phyloP scores from a whole-genome alignment of 352 stramenopile species.

The Phytophthora macrochlamydospora region DNA sequence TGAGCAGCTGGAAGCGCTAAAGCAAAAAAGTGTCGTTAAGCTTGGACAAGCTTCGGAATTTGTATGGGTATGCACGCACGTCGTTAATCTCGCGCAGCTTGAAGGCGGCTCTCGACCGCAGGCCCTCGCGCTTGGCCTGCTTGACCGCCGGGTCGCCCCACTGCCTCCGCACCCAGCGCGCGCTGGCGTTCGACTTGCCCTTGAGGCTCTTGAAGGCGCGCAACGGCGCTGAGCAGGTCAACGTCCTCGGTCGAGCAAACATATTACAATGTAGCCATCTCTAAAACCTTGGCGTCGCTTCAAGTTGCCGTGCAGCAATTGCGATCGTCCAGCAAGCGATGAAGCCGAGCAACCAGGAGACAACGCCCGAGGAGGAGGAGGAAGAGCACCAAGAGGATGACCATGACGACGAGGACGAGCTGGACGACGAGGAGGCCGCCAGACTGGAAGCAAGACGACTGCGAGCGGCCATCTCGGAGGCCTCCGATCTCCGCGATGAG shows the following conservation, averaged over 20 bases:
- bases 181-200: conserved; percentile 83
- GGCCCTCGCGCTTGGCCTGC: conserved; percentile 81
- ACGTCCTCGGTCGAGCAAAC: conserved; percentile 4
- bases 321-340: conserved; percentile 13
- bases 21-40: neutral
- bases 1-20: conserved; percentile 54
- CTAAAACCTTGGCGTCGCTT: neutral
- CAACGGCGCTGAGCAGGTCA: conserved; percentile 16
- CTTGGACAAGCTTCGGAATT: too few relatives aligned
- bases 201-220: conserved; percentile 80
- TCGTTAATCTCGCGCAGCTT: conserved; percentile 87
- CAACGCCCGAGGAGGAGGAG: conserved; percentile 1
- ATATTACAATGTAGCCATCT: conserved; percentile 11
- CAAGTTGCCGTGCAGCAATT: neutral
- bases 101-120: conserved; percentile 80
- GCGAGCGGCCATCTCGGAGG: conserved; percentile 55
- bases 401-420: conserved; percentile 16
- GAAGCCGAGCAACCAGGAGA: neutral
- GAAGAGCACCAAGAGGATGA: conserved; percentile 18
- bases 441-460: conserved; percentile 48
- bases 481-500: conserved; percentile 59
- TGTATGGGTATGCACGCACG: conserved; percentile 16
- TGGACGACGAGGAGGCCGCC: conserved; percentile 55
- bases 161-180: conserved; percentile 85
- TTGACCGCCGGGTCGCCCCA: conserved; percentile 87